Evolutionary conservation across 139 green algal genomes (phyloP), one percentile per base, ranked within the genome.

Genomic region (Marvania coccoides): DNA sequence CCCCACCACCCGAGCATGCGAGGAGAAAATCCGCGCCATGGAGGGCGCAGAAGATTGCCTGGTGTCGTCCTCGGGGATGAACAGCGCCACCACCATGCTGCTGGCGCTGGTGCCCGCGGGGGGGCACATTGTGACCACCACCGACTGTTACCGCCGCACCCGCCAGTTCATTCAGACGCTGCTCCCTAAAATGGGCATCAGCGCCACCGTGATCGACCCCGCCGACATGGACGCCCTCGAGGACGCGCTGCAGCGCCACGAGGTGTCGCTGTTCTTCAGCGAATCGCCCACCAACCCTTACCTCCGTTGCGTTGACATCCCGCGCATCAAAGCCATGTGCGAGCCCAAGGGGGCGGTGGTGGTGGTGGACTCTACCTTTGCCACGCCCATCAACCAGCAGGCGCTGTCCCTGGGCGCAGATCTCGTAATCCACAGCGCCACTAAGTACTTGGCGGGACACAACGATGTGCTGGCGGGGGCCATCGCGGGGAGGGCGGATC

Each of bases 221-320:
- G 68, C 86, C n/a, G 95, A 99, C 77, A 65, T 97, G 54, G 80
- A 64, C 7, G 83, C 69, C 1, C 70, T 99, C 31, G 63, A 90
- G 69, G 15, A 34, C 26, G 87, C 79, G 6, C 83, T 96, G 29
- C 70, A 91, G 38, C 29, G 81, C 63, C 75, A 90, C 47, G 68
- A 84, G 33, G 84, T 88, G 29, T 83, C 80, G 3, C 80, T 99
- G 10, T 99, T 96, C 73, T 99, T 99, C 79, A 92, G 78, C n/a
- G 95, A 99, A 84, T 95, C 85, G 7, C 95, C 95, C 36, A 99
- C 95, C 39, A 99, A 99, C 83, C 95, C 95, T 5, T 99, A 98
- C 81, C 80, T 99, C 51, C 83, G 95, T 36, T 98, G 93, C 77
- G 88, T 99, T 39, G 95, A 99, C 81, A 87, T 99, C 14, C 70